Base-by-base conservation (phyloP, 768 basidiomycete species). In the Hygrophoropsis aurantiaca region DNA sequence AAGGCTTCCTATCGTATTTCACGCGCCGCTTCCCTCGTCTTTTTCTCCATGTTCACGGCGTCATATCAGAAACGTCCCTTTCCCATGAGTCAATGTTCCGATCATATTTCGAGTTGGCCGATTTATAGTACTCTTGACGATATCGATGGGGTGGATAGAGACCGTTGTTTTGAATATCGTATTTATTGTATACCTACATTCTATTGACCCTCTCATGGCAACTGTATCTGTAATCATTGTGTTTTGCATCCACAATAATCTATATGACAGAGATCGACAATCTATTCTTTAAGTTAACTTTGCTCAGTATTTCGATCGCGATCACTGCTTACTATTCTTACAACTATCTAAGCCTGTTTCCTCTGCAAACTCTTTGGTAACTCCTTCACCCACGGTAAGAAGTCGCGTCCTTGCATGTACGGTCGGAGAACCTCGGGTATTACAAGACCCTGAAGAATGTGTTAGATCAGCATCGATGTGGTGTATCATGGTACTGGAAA, bases 331-430 rank as follows among this genome's bases (percentile, higher is more conserved):
- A n/a, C n/a, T n/a, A n/a, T n/a, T n/a, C n/a, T 7, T 13, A 30
- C 27, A 13, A 7, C 27, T 30, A 27, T 53, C 42, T 57, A 81
- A 41, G 63, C 74, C 50, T 77, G 81, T 69, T 92, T 92, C 73
- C 80, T 82, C 71, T 89, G 85, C 51, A 88, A 57, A 19, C 74
- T 76, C 70, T 90, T 92, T 9, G 90, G 88, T 50, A 92, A 66
- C 58, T 84, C 86, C 61, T 87, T 90, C 41, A 84, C 83, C 75
- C 83, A 92, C 13, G 88, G 89, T 38, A 94, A 60, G 69, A 92
- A 90, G n/a, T 86, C 84, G 3, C 94, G 81, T 4, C 97, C 95
- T 63, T 90, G 87, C 94, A 99, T 94, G 69, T 97, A 98, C 42
- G 93, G 93, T 51, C 85, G 81, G 20, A 98, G 78, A 3, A 84